Evolutionary conservation across 805 yeast genomes (phyloP), one percentile per base, ranked within the genome.

Genomic region (Scheffersomyces amazonensis): DNA sequence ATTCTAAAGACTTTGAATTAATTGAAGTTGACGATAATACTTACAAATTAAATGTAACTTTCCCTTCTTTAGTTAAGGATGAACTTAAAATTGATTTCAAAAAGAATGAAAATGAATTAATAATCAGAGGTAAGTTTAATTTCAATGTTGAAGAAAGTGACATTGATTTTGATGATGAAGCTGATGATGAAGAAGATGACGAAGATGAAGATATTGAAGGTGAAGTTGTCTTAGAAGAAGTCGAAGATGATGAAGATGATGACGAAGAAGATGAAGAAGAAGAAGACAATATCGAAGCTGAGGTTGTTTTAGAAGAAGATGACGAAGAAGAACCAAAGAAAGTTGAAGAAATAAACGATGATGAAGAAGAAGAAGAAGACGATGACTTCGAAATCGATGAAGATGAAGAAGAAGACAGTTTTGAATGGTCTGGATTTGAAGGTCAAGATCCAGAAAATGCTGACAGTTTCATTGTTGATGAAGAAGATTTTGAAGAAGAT

Each of bases 1-100:
- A 64, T 51, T 61, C 69, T 29, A 68, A 68, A 43, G 75, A 69
- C 52, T 68, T 70, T 47, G 73, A 69, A 52, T 58, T 68, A 41
- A 50, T 55, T 19, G 62, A 67, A 47, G 46, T 63, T 16, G 65
- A 66, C 38, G 69, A 65, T 27, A 53, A 62, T 40, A 58, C 60
- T 12, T 68, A 66, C 51, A 64, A 66, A 46, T 60, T 69, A 49
- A 58, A 54, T 40, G 53, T 69, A 43, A 61, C 73, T 49, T 62
- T 69, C 32, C 75, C 75, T 10, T 58, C 71, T 6, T 49, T 69
- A 31, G 57, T 60, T 37, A 59, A 58, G 49, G 71, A 67, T 32
- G 71, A 65, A 49, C 53, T 66, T 45, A 64, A 62, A 39, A 52
- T 69, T 35, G 62, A 62, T 39, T 69, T 66, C 50, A 52, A 58